phyloP scores from a whole-genome alignment of 2,329 filamentous ascomycete species.

The Catunica adiposa region DNA sequence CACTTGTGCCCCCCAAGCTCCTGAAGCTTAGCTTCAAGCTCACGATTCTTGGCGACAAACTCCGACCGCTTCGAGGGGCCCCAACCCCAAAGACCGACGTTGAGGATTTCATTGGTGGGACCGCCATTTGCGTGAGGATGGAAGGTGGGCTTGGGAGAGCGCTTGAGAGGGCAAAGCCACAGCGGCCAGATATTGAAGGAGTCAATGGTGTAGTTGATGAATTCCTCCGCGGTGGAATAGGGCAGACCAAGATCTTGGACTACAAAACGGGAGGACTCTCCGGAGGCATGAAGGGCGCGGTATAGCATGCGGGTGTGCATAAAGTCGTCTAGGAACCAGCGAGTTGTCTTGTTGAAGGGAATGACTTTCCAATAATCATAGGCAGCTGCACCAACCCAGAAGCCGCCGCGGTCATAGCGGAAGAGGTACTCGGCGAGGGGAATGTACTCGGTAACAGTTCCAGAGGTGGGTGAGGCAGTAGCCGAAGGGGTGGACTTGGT shows the following conservation, averaged over 20 bases:
- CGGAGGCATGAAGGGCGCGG: slow-evolving; percentile 51
- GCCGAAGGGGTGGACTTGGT: slow-evolving; percentile 19
- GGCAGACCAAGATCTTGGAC: slow-evolving; percentile 51
- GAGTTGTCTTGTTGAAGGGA: slow-evolving; percentile 48
- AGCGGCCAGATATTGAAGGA: slow-evolving; percentile 41
- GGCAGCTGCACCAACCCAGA: slow-evolving; percentile 53
- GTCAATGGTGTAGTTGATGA: slow-evolving; percentile 37
- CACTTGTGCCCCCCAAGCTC: slow-evolving; percentile 67
- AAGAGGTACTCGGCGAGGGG: slow-evolving; percentile 59
- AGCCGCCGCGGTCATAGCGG: slow-evolving; percentile 58
- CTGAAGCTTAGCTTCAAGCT: slow-evolving; percentile 51
- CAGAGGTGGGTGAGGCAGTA: slow-evolving; percentile 12
- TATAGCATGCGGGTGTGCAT: slow-evolving; percentile 60
- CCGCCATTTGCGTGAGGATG: slow-evolving; percentile 28
- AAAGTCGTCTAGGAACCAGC: slow-evolving; percentile 56
- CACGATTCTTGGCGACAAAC: slow-evolving; percentile 55
- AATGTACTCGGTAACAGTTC: slow-evolving; percentile 35
- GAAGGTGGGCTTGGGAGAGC: slow-evolving; percentile 34
- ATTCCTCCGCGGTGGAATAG: slow-evolving; percentile 33
- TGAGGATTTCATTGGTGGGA: slow-evolving; percentile 31
- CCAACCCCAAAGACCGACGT: slow-evolving; percentile 65
- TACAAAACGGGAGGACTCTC: slow-evolving; percentile 46
- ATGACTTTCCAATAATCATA: slow-evolving; percentile 50
- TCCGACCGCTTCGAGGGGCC: slow-evolving; percentile 38
- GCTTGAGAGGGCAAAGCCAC: slow-evolving; percentile 41